These are phyloP conservation scores for Rhodocollybia butyracea DNA, from an alignment of 768 basidiomycete genomes.

Conservation along the genomic window DNA sequence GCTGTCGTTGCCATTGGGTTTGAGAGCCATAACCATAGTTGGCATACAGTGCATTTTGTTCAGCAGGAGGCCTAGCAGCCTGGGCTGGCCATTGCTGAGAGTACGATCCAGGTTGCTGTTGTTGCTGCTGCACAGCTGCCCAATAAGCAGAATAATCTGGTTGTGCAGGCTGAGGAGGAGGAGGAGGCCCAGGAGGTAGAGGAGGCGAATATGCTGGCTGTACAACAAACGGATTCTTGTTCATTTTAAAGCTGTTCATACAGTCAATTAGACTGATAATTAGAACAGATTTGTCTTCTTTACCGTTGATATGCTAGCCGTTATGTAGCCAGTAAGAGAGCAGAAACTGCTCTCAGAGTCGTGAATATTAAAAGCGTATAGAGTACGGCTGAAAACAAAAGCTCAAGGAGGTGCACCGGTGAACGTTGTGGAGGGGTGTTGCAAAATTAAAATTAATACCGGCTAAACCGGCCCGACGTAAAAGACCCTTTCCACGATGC, in stretches of 20 bases:
- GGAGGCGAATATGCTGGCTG: conserved; percentile 66
- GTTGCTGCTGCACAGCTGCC: conserved; percentile 50
- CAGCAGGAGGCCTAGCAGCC: conserved; percentile 64
- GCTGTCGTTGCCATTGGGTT: conserved; percentile 62
- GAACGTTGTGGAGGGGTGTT: neutral
- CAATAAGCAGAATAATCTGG: conserved; percentile 81
- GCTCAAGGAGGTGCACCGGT: neutral
- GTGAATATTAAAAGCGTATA: neutral
- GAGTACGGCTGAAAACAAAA: neutral
- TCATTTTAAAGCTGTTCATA: conserved; percentile 44
- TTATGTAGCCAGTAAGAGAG: no score
- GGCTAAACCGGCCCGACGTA: no score
- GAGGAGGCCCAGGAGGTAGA: conserved; percentile 76
- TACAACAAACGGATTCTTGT: conserved; percentile 82
- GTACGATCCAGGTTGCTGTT: conserved; percentile 47
- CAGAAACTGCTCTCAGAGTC: no score
- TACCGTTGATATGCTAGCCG: no score
- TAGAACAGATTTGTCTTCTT: no score
- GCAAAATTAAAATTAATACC: neutral
- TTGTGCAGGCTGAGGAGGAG: conserved; percentile 62
- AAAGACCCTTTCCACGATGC: no score
- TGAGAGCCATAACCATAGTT: conserved; percentile 89
- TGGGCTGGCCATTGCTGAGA: conserved; percentile 67
- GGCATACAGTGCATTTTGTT: conserved; percentile 83
- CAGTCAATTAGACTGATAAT: no score